A percentile compares a stretch with the other conserved stretches of the same genome.
Conservation (phyloP, 2,329 filamentous ascomycete species). For the Epichloe gansuensis region DNA sequence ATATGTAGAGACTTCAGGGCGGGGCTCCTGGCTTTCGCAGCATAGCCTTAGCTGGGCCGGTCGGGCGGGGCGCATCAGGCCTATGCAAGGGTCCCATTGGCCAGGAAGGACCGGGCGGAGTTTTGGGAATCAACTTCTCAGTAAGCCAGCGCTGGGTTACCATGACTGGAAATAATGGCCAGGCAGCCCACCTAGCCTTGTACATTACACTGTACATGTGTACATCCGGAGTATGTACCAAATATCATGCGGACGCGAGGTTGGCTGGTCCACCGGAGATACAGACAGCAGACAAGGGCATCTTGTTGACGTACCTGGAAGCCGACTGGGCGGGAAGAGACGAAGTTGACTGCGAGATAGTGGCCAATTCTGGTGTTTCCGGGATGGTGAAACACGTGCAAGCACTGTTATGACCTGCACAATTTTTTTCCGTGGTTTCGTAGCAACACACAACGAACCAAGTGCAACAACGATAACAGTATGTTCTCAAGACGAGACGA, state of each 20-base stretch:
- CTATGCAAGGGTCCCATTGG: background rate
- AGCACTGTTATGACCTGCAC: too few relatives aligned
- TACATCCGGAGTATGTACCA: too few relatives aligned
- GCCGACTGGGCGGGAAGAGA: too few relatives aligned
- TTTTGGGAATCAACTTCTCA: background rate
- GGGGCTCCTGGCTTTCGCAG: conserved; percentile 8
- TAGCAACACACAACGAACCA: too few relatives aligned
- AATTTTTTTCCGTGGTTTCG: too few relatives aligned
- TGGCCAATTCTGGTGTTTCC: too few relatives aligned
- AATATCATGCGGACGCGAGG: background rate
- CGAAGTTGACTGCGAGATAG: too few relatives aligned
- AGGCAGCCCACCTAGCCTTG: background rate
- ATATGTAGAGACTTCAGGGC: background rate
- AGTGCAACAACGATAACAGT: too few relatives aligned
- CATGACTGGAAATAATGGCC: background rate
- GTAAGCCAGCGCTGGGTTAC: background rate
- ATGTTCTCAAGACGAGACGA: too few relatives aligned
- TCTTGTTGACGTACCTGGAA: too few relatives aligned
- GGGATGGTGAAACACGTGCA: too few relatives aligned
- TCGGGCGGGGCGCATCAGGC: conserved; percentile 14
- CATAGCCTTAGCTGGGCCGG: conserved; percentile 12
- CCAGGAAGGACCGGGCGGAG: background rate
- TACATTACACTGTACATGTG: background rate
- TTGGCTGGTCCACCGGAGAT: background rate
- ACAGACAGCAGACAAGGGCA: too few relatives aligned